Conservation (phyloP, 208 protist species). For the Trypanosoma vivax region DNA sequence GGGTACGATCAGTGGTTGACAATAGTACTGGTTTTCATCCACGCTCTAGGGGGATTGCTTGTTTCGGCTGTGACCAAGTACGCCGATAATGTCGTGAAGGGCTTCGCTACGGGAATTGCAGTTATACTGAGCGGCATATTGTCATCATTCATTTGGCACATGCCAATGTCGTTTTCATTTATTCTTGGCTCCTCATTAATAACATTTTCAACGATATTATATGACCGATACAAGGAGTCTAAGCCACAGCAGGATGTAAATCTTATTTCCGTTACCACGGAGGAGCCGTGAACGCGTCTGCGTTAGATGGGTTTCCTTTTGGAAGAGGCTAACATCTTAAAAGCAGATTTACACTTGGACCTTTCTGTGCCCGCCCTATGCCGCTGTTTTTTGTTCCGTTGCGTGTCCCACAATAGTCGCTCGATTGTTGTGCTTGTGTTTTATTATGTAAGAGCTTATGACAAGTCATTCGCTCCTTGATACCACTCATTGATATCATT, state of each 20-base stretch:
- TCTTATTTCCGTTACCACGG: background rate
- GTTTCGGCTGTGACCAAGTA: constrained; percentile 80
- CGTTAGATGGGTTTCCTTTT: too few species aligned
- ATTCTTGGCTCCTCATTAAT: constrained; percentile 47
- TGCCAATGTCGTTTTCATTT: constrained; percentile 32
- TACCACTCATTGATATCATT: too few species aligned
- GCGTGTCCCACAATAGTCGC: too few species aligned
- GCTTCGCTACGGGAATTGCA: constrained; percentile 74
- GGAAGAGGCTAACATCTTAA: too few species aligned
- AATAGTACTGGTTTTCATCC: constrained; percentile 56
- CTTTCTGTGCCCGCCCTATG: too few species aligned
- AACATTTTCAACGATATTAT: constrained; percentile 39
- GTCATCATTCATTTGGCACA: constrained; percentile 48
- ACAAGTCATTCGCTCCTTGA: too few species aligned
- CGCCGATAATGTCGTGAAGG: constrained; percentile 84
- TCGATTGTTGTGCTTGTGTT: too few species aligned
- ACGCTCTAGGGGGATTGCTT: constrained; percentile 72
- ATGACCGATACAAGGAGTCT: constrained; percentile 46
- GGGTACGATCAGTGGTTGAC: constrained; percentile 48
- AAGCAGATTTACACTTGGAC: too few species aligned
- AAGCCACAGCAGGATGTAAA: background rate
- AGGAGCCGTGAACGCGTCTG: too few species aligned
- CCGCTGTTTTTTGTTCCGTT: too few species aligned
- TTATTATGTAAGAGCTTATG: too few species aligned
- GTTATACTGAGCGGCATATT: constrained; percentile 66